These are phyloP conservation scores for Trichoderma polysporum DNA, from an alignment of 2,329 filamentous ascomycete genomes.

Conservation along the genomic window DNA sequence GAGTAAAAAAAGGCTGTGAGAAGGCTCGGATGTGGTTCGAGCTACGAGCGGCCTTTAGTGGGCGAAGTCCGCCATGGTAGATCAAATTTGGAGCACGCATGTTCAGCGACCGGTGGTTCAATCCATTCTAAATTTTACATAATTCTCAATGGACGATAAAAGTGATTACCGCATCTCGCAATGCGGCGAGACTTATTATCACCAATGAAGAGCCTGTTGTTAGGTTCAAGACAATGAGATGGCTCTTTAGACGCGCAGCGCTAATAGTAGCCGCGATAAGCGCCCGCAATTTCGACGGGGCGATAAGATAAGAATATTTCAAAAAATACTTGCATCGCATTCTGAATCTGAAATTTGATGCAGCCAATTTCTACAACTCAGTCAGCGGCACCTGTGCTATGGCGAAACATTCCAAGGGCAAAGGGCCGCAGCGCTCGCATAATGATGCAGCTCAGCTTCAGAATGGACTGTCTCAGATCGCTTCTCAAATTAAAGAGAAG, in stretches of 20 bases:
- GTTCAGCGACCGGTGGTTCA: not conserved
- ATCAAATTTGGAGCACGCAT: slow-evolving; percentile 26
- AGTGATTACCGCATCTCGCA: not conserved
- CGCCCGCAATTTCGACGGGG: not conserved
- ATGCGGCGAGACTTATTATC: not conserved
- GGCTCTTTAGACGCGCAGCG: not conserved
- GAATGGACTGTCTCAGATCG: slow-evolving; percentile 52
- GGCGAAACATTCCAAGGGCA: slow-evolving; percentile 40
- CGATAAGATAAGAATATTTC: slow-evolving; percentile 22
- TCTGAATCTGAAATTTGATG: slow-evolving; percentile 3
- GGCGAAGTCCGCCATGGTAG: slow-evolving; percentile 19
- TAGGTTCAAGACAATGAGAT: not conserved
- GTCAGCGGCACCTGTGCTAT: slow-evolving; percentile 25
- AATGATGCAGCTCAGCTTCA: slow-evolving; percentile 44
- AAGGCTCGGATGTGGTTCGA: slow-evolving; percentile 25
- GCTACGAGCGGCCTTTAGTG: slow-evolving; percentile 12
- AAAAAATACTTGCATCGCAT: slow-evolving; percentile 20
- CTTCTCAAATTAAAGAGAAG: slow-evolving; percentile 56
- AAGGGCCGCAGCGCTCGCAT: slow-evolving; percentile 30
- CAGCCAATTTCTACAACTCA: not conserved
- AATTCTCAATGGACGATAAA: not conserved
- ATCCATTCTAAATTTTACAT: slow-evolving; percentile 6
- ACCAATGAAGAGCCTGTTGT: not conserved
- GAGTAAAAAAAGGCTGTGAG: slow-evolving; percentile 37
- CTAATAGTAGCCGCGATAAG: slow-evolving; percentile 6